Base-by-base conservation (phyloP, 73 alveolate species). In the Paramecium caudatum region DNA sequence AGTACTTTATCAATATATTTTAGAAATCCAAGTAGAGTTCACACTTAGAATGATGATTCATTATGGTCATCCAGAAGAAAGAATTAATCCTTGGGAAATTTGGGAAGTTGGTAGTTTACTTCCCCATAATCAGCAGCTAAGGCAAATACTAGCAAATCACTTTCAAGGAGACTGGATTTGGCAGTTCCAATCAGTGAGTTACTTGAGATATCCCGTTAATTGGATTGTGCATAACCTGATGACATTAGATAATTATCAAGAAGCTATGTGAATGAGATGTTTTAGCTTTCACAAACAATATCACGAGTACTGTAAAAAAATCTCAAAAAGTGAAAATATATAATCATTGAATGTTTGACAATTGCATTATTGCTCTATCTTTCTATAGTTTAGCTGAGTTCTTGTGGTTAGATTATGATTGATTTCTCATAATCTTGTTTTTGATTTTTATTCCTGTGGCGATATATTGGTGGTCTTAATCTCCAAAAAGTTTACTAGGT, bases 371-470 rank as follows among this genome's bases (percentile, higher is more conserved):
- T 10, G 50, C 83, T 65, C 39, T 65, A 30, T 65, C 47, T 13
- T 65, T 65, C 55, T 65, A 36, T 0, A 65, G 27, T 8, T 33
- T 12, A 33, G 83, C 83, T 65, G 83, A 65, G n/a, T 65, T 65
- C 15, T 33, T 33, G 0, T 65, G 83, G 30, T 37, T 55, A 27
- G 80, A 55, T 10, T 37, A 13, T 55, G 80, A 55, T 55, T 55
- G 30, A 55, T 55, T 55, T 55, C 80, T 55, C 88, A 74, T 74
- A 5, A 74, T 74, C 32, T 45, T 74, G 47, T 74, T 39, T 43
- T 74, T 74, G 4, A 74, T 74, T 25, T 37, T 37, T 6, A 45
- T 74, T 5, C 88, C 88, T 27, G 80, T 55, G 4, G 80, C 80
- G 9, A 55, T 23, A 27, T 55, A 55, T 55, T 55, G 23, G 1